Conservation (phyloP, 768 basidiomycete species). For the Amanita molliuscula region DNA sequence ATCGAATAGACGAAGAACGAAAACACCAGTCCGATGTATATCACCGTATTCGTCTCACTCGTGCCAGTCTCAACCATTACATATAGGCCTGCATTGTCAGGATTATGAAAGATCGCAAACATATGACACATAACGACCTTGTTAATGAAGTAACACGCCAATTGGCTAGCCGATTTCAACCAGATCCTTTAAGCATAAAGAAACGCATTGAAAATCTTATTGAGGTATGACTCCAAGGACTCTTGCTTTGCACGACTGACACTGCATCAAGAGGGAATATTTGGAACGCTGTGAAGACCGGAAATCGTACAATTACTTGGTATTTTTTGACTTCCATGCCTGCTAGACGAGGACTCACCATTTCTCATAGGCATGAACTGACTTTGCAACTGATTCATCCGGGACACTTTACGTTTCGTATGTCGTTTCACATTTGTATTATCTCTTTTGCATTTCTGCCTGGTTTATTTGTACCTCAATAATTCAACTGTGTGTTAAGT, state of each 20-base stretch:
- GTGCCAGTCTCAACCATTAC: background rate
- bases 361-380: background rate
- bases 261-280: conserved; percentile 71
- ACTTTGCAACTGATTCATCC: background rate
- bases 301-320: conserved; percentile 80
- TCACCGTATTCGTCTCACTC: conserved; percentile 12
- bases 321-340: conserved; percentile 12
- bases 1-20: conserved; percentile 86
- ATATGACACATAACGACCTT: conserved; percentile 80
- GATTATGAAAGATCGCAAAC: conserved; percentile 94
- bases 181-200: conserved; percentile 82
- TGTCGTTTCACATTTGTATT: background rate
- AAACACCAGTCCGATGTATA: conserved; percentile 82
- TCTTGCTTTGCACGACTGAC: background rate
- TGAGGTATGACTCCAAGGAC: conserved; percentile 46
- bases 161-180: conserved; percentile 74
- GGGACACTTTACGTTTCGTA: background rate
- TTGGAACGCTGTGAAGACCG: conserved; percentile 82
- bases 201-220: conserved; percentile 89
- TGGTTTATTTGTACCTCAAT: background rate
- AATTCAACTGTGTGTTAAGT: background rate
- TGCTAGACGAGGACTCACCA: background rate
- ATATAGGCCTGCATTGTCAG: conserved; percentile 93
- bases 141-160: conserved; percentile 88
- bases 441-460: background rate